Conservation (phyloP, 441 rosid species). For the Croton laevigatus region DNA sequence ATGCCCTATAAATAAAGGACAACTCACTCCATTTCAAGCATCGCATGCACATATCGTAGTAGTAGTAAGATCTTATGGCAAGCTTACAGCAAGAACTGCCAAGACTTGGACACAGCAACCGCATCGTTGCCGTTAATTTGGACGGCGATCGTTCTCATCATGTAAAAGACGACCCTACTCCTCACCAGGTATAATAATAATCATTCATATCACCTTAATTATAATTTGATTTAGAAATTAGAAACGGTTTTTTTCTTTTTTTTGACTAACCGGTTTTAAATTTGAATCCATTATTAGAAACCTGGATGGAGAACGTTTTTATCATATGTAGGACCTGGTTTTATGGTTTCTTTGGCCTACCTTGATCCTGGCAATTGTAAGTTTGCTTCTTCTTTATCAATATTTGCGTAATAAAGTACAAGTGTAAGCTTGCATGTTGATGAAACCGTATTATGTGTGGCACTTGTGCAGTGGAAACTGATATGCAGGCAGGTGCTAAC, state of each 20-base stretch:
- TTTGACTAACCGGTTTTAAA: too few relatives aligned
- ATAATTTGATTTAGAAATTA: too few relatives aligned
- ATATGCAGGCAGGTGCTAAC: slow-evolving; percentile 67
- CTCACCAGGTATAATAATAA: slow-evolving; percentile 19
- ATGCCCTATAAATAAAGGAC: too few relatives aligned
- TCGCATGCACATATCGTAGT: too few relatives aligned
- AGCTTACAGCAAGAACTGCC: neutral
- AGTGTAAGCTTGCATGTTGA: neutral
- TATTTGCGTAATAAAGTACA: neutral
- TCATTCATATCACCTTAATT: too few relatives aligned
- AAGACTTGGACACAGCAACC: slow-evolving; percentile 28
- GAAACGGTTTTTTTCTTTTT: too few relatives aligned
- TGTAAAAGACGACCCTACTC: neutral
- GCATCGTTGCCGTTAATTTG: slow-evolving; percentile 26
- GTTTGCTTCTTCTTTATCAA: neutral
- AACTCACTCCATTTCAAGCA: too few relatives aligned
- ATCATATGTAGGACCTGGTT: slow-evolving; percentile 58
- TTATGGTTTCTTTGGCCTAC: slow-evolving; percentile 62
- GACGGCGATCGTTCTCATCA: slow-evolving; percentile 15
- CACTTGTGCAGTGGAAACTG: slow-evolving; percentile 54
- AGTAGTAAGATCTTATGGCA: neutral
- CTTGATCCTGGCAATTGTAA: slow-evolving; percentile 72
- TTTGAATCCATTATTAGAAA: slow-evolving; percentile 32
- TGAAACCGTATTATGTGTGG: neutral
- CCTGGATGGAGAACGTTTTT: slow-evolving; percentile 59